These are phyloP conservation scores for Datisca glomerata DNA, from an alignment of 306 rosid genomes.

Conservation along the genomic window DNA sequence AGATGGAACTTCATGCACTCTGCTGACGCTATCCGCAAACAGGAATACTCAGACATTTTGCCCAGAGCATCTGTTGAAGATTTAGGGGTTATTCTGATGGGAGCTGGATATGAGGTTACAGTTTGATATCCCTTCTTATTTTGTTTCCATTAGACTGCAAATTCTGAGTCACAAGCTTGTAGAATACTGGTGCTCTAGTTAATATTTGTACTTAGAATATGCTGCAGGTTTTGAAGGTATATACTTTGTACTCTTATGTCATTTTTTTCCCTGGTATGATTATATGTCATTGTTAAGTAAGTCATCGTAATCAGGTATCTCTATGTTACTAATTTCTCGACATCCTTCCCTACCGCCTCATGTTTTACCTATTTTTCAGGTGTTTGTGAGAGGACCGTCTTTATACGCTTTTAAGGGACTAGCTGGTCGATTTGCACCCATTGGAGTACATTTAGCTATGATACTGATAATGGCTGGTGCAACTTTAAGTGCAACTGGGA, in stretches of 20 bases:
- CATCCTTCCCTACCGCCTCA: too few species aligned
- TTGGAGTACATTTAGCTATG: constrained; percentile 90
- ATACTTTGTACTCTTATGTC: too few species aligned
- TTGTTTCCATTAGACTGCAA: background rate
- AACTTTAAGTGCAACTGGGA: constrained; percentile 83
- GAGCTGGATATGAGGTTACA: constrained; percentile 90
- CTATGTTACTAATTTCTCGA: too few species aligned
- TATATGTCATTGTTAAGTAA: too few species aligned
- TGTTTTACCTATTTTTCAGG: too few species aligned
- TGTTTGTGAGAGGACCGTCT: constrained; percentile 74
- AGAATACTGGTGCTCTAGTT: constrained; percentile 14
- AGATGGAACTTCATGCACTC: constrained; percentile 84
- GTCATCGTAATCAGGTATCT: too few species aligned
- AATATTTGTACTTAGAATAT: too few species aligned
- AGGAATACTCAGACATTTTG: constrained; percentile 67
- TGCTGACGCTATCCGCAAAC: constrained; percentile 64
- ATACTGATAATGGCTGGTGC: constrained; percentile 88
- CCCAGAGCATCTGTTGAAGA: constrained; percentile 79
- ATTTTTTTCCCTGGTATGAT: too few species aligned
- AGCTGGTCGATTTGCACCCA: constrained; percentile 87
- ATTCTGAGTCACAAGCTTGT: too few species aligned
- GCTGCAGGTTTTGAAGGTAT: too few species aligned
- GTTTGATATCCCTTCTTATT: constrained; percentile 5
- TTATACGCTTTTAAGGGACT: constrained; percentile 84
- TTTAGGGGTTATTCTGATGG: constrained; percentile 79